Conservation (phyloP, 23 red algal species). For the Gracilaria gracilis region DNA sequence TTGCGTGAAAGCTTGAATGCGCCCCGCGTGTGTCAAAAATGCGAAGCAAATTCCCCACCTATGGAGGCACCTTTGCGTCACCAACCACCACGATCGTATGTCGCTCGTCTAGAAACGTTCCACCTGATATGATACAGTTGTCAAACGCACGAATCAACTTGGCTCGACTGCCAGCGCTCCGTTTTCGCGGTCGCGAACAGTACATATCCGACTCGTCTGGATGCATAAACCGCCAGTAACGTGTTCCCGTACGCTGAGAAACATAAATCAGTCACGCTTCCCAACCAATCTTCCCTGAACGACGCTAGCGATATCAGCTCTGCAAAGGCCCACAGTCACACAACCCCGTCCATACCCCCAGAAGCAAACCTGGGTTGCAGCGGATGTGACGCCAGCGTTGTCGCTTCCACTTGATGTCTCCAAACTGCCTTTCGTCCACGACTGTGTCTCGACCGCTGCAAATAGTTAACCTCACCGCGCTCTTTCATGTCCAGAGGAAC, state of each 20-base stretch:
- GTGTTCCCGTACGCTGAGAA: slow-evolving; percentile 89
- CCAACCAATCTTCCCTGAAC: slow-evolving; percentile 64
- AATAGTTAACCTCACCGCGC: neutral
- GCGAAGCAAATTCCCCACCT: slow-evolving; percentile 68
- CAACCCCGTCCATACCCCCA: slow-evolving; percentile 82
- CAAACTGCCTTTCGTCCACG: slow-evolving; percentile 57
- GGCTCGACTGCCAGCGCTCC: neutral
- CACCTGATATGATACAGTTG: slow-evolving; percentile 64
- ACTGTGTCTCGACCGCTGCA: neutral
- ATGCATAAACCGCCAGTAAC: slow-evolving; percentile 76
- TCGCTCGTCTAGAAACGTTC: slow-evolving; percentile 82
- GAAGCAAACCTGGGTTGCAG: slow-evolving; percentile 80
- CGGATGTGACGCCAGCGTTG: slow-evolving; percentile 79
- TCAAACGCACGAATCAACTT: slow-evolving; percentile 81
- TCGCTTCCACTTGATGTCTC: slow-evolving; percentile 74
- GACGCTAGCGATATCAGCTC: slow-evolving; percentile 72
- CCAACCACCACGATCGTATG: slow-evolving; percentile 84
- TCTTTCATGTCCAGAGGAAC: slow-evolving; percentile 46
- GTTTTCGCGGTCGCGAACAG: slow-evolving; percentile 16
- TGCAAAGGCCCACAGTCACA: slow-evolving; percentile 89
- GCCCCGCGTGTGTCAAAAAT: slow-evolving; percentile 86
- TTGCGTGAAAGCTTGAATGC: slow-evolving; percentile 51
- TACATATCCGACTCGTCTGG: slow-evolving; percentile 77
- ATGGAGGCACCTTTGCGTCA: slow-evolving; percentile 53
- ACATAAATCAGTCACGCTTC: slow-evolving; percentile 68